Evolutionary conservation across 352 stramenopile species (phyloP), one percentile per base, ranked within the genome.

Genomic region (Pseudoperonospora humuli): DNA sequence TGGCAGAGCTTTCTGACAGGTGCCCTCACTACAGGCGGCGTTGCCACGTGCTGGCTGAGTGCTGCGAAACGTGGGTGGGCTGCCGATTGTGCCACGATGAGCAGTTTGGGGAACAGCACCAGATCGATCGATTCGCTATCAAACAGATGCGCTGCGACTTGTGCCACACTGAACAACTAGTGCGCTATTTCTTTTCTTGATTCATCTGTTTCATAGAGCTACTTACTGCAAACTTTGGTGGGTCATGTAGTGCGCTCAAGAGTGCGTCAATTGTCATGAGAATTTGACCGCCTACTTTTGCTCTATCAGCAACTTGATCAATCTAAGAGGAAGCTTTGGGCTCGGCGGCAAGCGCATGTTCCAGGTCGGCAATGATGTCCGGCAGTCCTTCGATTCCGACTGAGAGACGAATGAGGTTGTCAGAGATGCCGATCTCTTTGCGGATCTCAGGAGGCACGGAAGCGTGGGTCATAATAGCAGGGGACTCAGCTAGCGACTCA

Each of bases 391-490:
- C 91, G 39, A 97, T 95, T 27, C 91, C 89, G 26, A 96, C 86
- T 1, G 87, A 97, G 6, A 93, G 66, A 29, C 91, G 84, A 51
- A 97, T 90, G 57, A 97, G 85, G 47, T 73, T 90, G 67, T 96
- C 86, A 33, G 83, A 95, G 54, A 96, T 96, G 44, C 86, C 89
- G 27, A 95, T 70, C 67, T 86, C 73, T 67, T 87, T 69, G 37
- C 85, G 79, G 54, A 95, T 60, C 52, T 92, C 84, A 39, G 84
- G 54, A 7, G 88, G 74, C 71, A 97, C 86, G 10, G 93, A 95
- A 10, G 75, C 84, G 62, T 98, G 93, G 9, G 92, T 98, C 52
- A 96, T 98, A 39, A 92, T 93, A 7, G 89, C 88, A 25, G 93
- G 95, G 45, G 96, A 95, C 57, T 98, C 96, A 10, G 84, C 86